Percentiles rank a stretch among this genome's conserved stretches.
Conservation (phyloP, 768 basidiomycete genomes). For the Pisolithus albus region DNA sequence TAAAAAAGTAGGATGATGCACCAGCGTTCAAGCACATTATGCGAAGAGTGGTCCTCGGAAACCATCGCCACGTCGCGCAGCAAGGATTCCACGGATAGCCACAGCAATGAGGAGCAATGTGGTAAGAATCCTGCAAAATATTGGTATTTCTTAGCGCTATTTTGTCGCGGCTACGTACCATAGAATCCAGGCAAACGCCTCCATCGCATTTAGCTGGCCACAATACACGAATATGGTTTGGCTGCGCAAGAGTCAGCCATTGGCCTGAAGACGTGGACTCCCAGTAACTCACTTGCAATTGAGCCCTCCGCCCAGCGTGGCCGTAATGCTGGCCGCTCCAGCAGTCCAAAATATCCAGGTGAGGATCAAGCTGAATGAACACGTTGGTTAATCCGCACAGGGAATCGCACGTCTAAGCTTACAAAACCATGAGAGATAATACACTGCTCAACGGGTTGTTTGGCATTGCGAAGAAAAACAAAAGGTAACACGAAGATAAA, state of each 20-base stretch:
- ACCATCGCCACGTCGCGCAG: conserved; percentile 63
- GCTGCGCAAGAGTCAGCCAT: conserved; percentile 17
- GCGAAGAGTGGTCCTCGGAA: conserved; percentile 48
- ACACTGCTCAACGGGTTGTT: conserved; percentile 51
- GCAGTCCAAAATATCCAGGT: conserved; percentile 80
- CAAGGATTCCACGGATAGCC: conserved; percentile 51
- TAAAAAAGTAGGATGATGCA: background rate
- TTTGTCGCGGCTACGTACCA: conserved; percentile 36
- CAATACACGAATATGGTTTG: conserved; percentile 53
- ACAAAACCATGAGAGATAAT: conserved; percentile 59
- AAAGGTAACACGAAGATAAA: conserved; percentile 43
- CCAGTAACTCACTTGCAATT: conserved; percentile 52
- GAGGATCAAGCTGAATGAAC: conserved; percentile 43
- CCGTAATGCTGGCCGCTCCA: conserved; percentile 64
- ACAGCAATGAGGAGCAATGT: conserved; percentile 56
- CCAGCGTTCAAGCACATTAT: conserved; percentile 6
- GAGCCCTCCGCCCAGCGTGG: conserved; percentile 57
- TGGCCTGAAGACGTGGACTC: background rate
- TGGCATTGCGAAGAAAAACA: conserved; percentile 48
- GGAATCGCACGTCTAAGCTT: conserved; percentile 16
- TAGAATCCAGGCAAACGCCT: conserved; percentile 70
- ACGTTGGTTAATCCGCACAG: conserved; percentile 2
- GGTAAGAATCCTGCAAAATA: conserved; percentile 46
- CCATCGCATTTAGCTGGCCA: conserved; percentile 67
- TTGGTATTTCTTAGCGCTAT: background rate